Evolutionary conservation across 257 asterid genomes (phyloP), one percentile per base, ranked within the genome.

Genomic region (Orobanche coerulescens): DNA sequence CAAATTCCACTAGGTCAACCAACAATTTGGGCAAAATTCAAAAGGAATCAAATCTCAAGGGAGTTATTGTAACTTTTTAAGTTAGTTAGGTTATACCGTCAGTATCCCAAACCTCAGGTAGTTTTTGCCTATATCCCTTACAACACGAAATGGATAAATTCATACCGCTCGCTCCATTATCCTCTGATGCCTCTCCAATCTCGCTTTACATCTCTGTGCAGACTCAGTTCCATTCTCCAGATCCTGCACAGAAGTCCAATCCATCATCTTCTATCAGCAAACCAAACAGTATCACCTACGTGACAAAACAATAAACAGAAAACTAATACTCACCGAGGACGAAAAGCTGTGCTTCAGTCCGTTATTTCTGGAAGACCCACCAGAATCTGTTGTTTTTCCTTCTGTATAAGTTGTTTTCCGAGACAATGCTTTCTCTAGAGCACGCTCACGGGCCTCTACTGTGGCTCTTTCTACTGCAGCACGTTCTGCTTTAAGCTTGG

Each of bases 391-490:
- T 15, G 75, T 36, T 75, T 72, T 78, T 48, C 65, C 71, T 62
- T 83, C 86, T 22, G 72, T 63, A 37, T 65, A 67, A 72, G 70
- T 56, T 71, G 54, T 20, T 47, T 91, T 91, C 64, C 56, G 89
- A 44, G 96, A 87, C 80, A 76, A 64, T 47, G 96, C 97, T 78
- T 89, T 93, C 77, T 79, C 86, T 42, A 84, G 78, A 61, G 97
- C 99, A 62, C 99, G 96, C 70, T 76, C 95, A 69, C 97, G 95
- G 58, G 97, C 99, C 80, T 93, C 99, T 47, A 83, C 78, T 16
- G 95, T 84, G 70, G 94, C 98, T 73, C 95, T 78, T 72, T 92
- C 98, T 19, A 92, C 98, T 37, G 98, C 98, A 68, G 98, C 95
- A 69, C 97, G 87, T 78, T 87, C 97, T 52, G 86, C 87, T 68